Base-by-base conservation (phyloP, 371 early-diverging fungal genomes). In the Actinomortierella wolfii region DNA sequence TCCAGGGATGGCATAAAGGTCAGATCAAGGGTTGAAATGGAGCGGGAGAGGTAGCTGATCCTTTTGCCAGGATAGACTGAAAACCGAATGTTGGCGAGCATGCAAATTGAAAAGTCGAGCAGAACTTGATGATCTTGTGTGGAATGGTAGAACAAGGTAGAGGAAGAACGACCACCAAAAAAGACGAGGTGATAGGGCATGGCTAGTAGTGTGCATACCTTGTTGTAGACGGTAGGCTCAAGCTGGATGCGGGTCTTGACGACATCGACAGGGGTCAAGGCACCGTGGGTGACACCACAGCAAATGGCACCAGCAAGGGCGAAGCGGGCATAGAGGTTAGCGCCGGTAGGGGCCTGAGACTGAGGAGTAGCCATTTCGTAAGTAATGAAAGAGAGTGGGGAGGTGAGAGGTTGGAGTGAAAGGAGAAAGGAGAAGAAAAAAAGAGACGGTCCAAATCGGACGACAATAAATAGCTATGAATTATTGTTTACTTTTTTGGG, bases 211-310 rank as follows among this genome's bases (percentile, higher is more conserved):
- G n/a, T 4, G 34, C 34, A 34, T 34, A 34, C 34, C 78, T 66
- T 83, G 81, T 88, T 89, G 85, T 89, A 87, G 67, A 84, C 61
- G 47, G 83, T 82, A 63, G 89, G 88, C 68, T 82, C 81, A 64
- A 88, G 82, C 79, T 90, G 90, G 61, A 90, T 90, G 59, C 90
- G 80, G 56, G 90, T 90, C 84, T 88, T 90, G 67, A 89, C 87
- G 71, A 87, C 87, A 79, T 87, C 73, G 51, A 71, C 73, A 53
- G 73, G 73, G 67, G 73, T 66, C 58, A 88, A 82, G 64, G 85
- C 89, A 80, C 89, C 88, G 81, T 90, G 90, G 73, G 90, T 90
- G 77, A 90, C 78, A 71, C 79, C 63, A 76, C 90, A 90, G 81
- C 90, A 87, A 62, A 88, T 60, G 60, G 89, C 89, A 78, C 90